A percentile compares a stretch with the other conserved stretches of the same genome.
phyloP scores from a whole-genome alignment of 1,284 basidiomycete species.

The Schizopora paradoxa region DNA sequence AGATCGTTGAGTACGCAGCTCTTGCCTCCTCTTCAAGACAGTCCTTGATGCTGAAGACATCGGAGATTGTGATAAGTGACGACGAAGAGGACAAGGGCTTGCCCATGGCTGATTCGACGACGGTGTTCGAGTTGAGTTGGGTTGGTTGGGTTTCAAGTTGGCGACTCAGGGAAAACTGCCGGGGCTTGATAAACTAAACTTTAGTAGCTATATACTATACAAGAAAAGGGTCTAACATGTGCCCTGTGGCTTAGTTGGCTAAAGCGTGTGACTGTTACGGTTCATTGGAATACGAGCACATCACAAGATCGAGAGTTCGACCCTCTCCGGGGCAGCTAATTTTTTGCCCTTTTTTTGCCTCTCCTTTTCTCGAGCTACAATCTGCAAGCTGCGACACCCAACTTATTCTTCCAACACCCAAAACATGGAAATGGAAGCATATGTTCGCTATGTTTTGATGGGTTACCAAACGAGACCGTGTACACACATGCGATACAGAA shows the following conservation, averaged over 20 bases:
- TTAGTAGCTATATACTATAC: too few relatives aligned
- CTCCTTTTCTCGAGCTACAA: background rate
- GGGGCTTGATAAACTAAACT: too few relatives aligned
- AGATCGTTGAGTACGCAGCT: too few relatives aligned
- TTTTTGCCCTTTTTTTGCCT: background rate
- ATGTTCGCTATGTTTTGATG: background rate
- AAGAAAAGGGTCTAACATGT: too few relatives aligned
- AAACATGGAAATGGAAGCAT: background rate
- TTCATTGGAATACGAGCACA: background rate
- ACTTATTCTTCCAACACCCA: background rate
- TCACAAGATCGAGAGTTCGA: slow-evolving; percentile 19
- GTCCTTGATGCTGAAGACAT: too few relatives aligned
- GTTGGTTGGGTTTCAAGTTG: too few relatives aligned
- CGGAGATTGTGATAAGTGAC: too few relatives aligned
- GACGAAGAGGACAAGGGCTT: too few relatives aligned
- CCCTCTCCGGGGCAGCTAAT: slow-evolving; percentile 15
- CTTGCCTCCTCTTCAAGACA: too few relatives aligned
- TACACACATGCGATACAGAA: slow-evolving; percentile 1
- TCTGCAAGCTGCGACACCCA: background rate
- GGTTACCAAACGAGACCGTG: background rate
- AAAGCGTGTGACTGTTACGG: slow-evolving; percentile 19
- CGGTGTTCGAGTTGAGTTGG: too few relatives aligned
- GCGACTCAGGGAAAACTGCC: too few relatives aligned
- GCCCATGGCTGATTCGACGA: too few relatives aligned
- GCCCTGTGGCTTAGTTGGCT: slow-evolving; percentile 19